These are phyloP conservation scores for Aspergillus sp. DNA, from an alignment of 2,329 filamentous ascomycete genomes.

Conservation along the genomic window DNA sequence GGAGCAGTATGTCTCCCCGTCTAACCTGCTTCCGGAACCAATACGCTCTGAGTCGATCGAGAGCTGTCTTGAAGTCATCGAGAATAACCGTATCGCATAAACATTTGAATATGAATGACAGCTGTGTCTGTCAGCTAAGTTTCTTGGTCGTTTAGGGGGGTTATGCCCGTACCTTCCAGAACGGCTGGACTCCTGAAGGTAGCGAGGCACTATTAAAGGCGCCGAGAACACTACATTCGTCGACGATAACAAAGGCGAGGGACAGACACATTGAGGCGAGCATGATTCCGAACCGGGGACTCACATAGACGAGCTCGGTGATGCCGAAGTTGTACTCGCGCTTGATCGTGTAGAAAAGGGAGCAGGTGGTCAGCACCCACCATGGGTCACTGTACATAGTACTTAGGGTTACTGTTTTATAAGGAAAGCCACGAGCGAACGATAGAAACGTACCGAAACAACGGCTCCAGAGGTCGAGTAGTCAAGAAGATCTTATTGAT, in stretches of 20 bases:
- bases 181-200: conserved; percentile 66
- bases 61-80: conserved; percentile 69
- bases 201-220: conserved; percentile 44
- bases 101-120: conserved; percentile 69
- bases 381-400: conserved; percentile 59
- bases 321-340: conserved; percentile 64
- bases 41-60: conserved; percentile 37
- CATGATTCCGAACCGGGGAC: conserved; percentile 68
- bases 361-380: conserved; percentile 68
- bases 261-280: conserved; percentile 64
- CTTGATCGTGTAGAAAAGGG: conserved; percentile 67
- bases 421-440: not conserved
- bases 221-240: conserved; percentile 63
- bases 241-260: conserved; percentile 64
- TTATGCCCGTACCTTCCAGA: conserved; percentile 56
- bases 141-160: not conserved
- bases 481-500: conserved; percentile 57
- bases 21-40: conserved; percentile 13
- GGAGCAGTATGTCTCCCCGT: conserved; percentile 6
- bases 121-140: conserved; percentile 24
- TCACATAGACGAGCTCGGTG: conserved; percentile 62
- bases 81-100: conserved; percentile 69
- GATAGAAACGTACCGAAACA: conserved; percentile 54
- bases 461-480: conserved; percentile 63
- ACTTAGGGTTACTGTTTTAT: not conserved